These are phyloP conservation scores for Auriscalpium microsporum DNA, from an alignment of 768 basidiomycete species.

Conservation along the genomic window DNA sequence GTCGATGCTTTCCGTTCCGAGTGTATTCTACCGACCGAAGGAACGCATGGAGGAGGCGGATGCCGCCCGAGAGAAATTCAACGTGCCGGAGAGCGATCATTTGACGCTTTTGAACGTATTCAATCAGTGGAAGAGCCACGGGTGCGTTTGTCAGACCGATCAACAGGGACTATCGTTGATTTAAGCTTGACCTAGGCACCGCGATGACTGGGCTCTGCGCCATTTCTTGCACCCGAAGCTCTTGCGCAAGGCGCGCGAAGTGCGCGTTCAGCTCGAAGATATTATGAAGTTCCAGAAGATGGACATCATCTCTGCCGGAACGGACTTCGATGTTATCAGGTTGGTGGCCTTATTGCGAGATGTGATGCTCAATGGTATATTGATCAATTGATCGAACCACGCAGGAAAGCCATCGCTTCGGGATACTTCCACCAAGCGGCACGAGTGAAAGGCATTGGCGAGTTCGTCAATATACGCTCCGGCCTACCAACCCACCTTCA, in stretches of 20 bases:
- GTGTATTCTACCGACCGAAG: slow-evolving; percentile 95
- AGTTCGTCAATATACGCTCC: slow-evolving; percentile 95
- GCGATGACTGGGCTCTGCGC: slow-evolving; percentile 90
- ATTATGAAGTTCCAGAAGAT: slow-evolving; percentile 99
- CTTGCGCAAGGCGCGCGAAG: slow-evolving; percentile 90
- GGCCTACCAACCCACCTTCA: slow-evolving; percentile 93
- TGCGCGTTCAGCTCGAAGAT: slow-evolving; percentile 91
- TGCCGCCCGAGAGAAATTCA: slow-evolving; percentile 96
- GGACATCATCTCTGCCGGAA: slow-evolving; percentile 84
- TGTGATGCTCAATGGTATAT: neutral
- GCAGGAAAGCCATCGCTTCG: slow-evolving; percentile 90
- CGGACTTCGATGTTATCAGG: slow-evolving; percentile 88
- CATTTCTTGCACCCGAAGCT: slow-evolving; percentile 97
- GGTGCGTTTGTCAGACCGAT: slow-evolving; percentile 40
- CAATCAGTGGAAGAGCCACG: slow-evolving; percentile 95
- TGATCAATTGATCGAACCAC: neutral
- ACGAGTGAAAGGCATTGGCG: slow-evolving; percentile 95
- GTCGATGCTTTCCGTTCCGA: slow-evolving; percentile 96
- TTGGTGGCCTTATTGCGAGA: slow-evolving; percentile 23
- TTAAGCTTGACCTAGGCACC: slow-evolving; percentile 42
- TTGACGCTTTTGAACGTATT: slow-evolving; percentile 93
- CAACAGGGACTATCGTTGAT: neutral
- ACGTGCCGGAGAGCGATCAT: slow-evolving; percentile 97
- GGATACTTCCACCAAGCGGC: slow-evolving; percentile 99
- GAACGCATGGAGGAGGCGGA: slow-evolving; percentile 97